Conservation (phyloP, 768 basidiomycete species). For the Tricholoma terreum region DNA sequence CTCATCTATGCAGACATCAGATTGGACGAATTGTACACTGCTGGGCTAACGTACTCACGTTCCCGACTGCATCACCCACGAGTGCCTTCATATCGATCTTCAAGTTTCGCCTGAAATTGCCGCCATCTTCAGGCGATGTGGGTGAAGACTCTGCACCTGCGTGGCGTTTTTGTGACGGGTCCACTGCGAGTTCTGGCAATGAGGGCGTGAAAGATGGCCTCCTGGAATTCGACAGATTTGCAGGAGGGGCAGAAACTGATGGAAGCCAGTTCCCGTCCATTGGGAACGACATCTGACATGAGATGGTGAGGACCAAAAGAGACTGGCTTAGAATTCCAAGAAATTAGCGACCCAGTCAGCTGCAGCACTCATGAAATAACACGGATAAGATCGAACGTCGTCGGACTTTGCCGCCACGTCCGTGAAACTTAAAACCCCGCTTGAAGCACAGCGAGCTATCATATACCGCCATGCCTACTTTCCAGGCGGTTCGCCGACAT, state of each 20-base stretch:
- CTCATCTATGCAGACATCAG: constrained; percentile 59
- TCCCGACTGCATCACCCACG: constrained; percentile 81
- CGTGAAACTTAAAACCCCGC: too few relatives aligned
- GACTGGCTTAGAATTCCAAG: too few relatives aligned
- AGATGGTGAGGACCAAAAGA: not conserved
- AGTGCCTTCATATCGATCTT: constrained; percentile 79
- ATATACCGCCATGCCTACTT: too few relatives aligned
- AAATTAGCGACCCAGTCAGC: too few relatives aligned
- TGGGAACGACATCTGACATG: not conserved
- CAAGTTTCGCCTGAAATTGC: constrained; percentile 55
- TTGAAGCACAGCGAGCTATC: too few relatives aligned
- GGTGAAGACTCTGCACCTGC: constrained; percentile 5
- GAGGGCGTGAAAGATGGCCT: constrained; percentile 9
- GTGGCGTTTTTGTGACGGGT: not conserved
- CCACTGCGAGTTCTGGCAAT: constrained; percentile 2
- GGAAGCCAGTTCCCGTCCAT: constrained; percentile 16
- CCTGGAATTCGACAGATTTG: constrained; percentile 12
- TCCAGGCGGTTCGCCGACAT: too few relatives aligned
- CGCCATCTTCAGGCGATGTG: constrained; percentile 47
- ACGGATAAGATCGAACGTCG: too few relatives aligned
- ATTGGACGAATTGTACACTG: not conserved
- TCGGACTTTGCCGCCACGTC: too few relatives aligned
- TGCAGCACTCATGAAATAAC: too few relatives aligned
- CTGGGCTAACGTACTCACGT: constrained; percentile 47
- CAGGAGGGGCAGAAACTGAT: too few relatives aligned